These are phyloP conservation scores for Aspergillus campestris DNA, from an alignment of 495 filamentous ascomycete genomes.

Conservation along the genomic window DNA sequence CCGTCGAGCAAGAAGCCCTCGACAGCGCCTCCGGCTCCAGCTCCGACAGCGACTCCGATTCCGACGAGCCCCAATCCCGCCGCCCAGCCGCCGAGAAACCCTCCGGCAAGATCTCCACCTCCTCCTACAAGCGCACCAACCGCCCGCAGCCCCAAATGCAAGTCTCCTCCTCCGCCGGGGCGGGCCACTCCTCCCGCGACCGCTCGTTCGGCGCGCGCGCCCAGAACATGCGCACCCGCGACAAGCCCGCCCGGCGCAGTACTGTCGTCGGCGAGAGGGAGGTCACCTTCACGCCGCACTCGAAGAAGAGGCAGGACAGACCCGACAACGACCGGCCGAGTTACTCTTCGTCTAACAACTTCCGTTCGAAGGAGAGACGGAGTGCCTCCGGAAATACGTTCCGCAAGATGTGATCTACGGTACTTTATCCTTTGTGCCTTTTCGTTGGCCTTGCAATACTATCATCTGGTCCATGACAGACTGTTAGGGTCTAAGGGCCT, in stretches of 20 bases:
- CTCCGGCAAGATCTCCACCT: slow-evolving; percentile 54
- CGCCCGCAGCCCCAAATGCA: slow-evolving; percentile 51
- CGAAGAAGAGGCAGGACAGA: slow-evolving; percentile 40
- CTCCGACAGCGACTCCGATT: slow-evolving; percentile 37
- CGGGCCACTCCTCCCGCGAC: slow-evolving; percentile 35
- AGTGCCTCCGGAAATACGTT: slow-evolving; percentile 47
- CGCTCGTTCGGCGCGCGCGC: slow-evolving; percentile 65
- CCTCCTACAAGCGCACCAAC: slow-evolving; percentile 34
- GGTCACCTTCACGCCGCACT: slow-evolving; percentile 70
- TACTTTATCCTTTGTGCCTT: too few relatives aligned
- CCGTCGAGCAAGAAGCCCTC: slow-evolving; percentile 57
- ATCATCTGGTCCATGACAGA: too few relatives aligned
- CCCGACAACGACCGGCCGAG: slow-evolving; percentile 16
- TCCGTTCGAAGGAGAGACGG: slow-evolving; percentile 38
- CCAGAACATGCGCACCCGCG: slow-evolving; percentile 40
- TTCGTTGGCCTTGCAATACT: too few relatives aligned
- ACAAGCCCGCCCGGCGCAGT: slow-evolving; percentile 35
- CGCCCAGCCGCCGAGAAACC: slow-evolving; percentile 23
- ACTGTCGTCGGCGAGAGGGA: slow-evolving; percentile 75
- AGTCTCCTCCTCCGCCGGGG: slow-evolving; percentile 43
- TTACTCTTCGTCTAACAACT: slow-evolving; percentile 16
- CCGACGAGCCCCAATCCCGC: slow-evolving; percentile 23
- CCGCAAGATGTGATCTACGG: slow-evolving; percentile 36
- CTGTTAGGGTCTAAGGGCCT: too few relatives aligned
- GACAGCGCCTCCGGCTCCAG: slow-evolving; percentile 39